Base-by-base conservation (phyloP, 208 protist genomes). In the Leishmania guyanensis region DNA sequence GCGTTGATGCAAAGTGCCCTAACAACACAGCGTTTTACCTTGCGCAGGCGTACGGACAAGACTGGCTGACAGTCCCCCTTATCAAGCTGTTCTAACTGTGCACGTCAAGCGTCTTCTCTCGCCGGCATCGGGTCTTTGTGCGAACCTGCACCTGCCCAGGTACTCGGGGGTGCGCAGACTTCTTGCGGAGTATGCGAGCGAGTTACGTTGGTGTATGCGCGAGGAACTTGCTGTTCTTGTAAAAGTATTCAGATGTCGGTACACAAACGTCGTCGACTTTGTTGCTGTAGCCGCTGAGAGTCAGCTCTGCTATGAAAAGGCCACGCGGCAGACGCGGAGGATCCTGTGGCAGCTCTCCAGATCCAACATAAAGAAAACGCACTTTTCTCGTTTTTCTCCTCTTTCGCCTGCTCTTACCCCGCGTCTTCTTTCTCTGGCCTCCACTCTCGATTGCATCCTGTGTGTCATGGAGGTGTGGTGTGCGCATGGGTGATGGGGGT, bases 1-100 rank as follows among this genome's bases (percentile, higher is more conserved):
- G 82, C 26, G 87, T 97, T 8, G 60, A 60, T 20, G 78, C 88
- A 39, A 64, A 81, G 62, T 97, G 93, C 80, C 93, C 93, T 20
- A 80, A 92, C 50, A 93, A 97, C 72, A 54, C 88, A 29, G 74
- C 89, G 14, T 94, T 78, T 82, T 95, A 89, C 78, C 86, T 97
- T 5, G 84, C 78, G 3, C 85, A 92, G 71, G 91, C 92, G 39
- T 97, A 92, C 78, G 93, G 93, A 51, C 79, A 75, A 33, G 88
- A 94, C 29, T 97, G 92, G 92, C 78, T 94, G 46, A 95, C 89
- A 5, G 79, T 68, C 39, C 90, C 93, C 1, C 79, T 95, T 26
- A 88, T 84, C n/a, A 82, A 91, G 50, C 81, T 97, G 12, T 97
- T 96, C 81, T 93, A 70, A 86, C 20, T 2, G 36, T 56, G 10